Evolutionary conservation across 2,329 filamentous ascomycete genomes (phyloP), one percentile per base, ranked within the genome.

Genomic region (Rhinocladiella similis): DNA sequence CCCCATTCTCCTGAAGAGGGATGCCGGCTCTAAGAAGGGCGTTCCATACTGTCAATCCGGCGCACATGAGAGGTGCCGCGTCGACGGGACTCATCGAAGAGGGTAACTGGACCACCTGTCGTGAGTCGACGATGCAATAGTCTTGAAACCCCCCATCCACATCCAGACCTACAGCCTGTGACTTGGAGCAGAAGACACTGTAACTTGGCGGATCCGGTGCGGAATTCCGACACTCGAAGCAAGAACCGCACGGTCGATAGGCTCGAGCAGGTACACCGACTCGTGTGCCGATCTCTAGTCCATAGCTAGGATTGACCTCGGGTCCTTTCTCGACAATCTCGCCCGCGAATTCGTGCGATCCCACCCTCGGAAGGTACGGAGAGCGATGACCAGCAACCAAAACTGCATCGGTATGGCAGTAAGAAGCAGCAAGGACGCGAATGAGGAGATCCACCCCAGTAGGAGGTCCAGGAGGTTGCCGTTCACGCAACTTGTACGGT

Each of bases 61-160:
- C 61, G 36, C 61, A 63, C 59, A 63, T 59, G 20, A 63, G 43
- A 10, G 61, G 61, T 3, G 58, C 61, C 10, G 41, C 61, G 7
- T 56, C 52, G 3, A 56, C 47, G n/a, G n/a, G n/a, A n/a, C n/a
- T n/a, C n/a, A n/a, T n/a, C n/a, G n/a, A n/a, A n/a, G n/a, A n/a
- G n/a, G n/a, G n/a, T n/a, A n/a, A n/a, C n/a, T n/a, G n/a, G 16
- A 49, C 60, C 9, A 64, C 56, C 49, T 66, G 64, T 41, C 64
- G 41, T 27, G 63, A 50, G 53, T 67, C 65, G 1, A 63, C 65
- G 2, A 66, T 19, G 7, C 59, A 63, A 52, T 67, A 67, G 47
- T 67, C 65, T 29, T 52, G 53, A 41, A 64, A 67, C 12, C 65
- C 65, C 13, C 65, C 65, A 55, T 54, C 1, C 46, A 54, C 6